These are phyloP conservation scores for Amphicarpaea edgeworthii DNA, from an alignment of 306 rosid species.

Conservation along the genomic window DNA sequence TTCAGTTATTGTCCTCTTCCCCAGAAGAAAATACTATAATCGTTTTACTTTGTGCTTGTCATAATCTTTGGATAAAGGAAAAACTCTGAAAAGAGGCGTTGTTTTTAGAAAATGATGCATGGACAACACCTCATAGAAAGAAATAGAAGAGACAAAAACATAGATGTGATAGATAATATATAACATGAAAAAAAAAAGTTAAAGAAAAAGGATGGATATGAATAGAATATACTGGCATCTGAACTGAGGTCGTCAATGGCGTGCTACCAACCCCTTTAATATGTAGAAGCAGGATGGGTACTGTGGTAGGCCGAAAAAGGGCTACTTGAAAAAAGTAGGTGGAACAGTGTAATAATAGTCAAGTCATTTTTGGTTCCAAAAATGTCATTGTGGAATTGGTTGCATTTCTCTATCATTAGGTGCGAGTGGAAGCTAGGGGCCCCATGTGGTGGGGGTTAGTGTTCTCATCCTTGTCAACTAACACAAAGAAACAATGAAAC, in stretches of 20 bases:
- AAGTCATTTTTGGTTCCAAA: constrained; percentile 12
- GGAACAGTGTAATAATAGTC: constrained; percentile 21
- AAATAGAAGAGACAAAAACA: background rate
- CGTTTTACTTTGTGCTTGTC: background rate
- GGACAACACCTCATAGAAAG: background rate
- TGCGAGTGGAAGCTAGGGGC: constrained; percentile 38
- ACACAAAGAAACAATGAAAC: constrained; percentile 26
- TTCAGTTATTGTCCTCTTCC: constrained; percentile 16
- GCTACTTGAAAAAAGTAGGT: constrained; percentile 33
- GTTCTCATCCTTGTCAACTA: constrained; percentile 22
- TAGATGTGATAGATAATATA: background rate
- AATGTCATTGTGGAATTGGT: constrained; percentile 29
- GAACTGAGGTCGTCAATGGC: constrained; percentile 45
- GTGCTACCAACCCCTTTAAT: constrained; percentile 43
- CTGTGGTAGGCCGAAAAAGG: constrained; percentile 48
- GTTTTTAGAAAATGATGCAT: background rate
- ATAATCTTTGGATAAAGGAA: constrained; percentile 33
- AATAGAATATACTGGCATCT: constrained; percentile 21
- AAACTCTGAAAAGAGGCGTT: constrained; percentile 18
- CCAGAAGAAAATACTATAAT: background rate
- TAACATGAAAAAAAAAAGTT: background rate
- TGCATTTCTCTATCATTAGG: constrained; percentile 45
- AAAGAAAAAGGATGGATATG: background rate
- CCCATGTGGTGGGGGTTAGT: constrained; percentile 30
- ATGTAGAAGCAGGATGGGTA: constrained; percentile 30